Evolutionary conservation across 495 filamentous ascomycete genomes (phyloP).

Genomic region (Aspergillus diversus): DNA sequence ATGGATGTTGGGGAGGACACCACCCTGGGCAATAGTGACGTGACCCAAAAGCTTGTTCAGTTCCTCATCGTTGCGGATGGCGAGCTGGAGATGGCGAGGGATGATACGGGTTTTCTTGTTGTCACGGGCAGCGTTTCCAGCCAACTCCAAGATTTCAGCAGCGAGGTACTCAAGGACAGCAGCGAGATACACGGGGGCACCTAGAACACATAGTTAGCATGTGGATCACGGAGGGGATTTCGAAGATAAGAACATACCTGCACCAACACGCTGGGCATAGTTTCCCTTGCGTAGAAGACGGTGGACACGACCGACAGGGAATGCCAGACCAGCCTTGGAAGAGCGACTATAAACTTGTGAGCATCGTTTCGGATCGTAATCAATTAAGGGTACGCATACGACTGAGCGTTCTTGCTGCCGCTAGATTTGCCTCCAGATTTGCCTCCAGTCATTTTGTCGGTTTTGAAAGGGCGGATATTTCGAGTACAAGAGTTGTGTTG

Average conservation of each 20-base stretch:
- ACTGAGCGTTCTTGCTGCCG: conserved; percentile 95
- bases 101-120: conserved; percentile 99
- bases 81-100: conserved; percentile 97
- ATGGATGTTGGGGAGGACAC: conserved; percentile 98
- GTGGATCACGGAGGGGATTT: neutral
- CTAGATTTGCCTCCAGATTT: conserved; percentile 99
- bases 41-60: conserved; percentile 99
- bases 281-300: conserved; percentile 99
- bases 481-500: conserved; percentile 36
- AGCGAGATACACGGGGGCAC: conserved; percentile 97
- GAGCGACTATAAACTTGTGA: conserved; percentile 71
- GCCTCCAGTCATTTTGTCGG: conserved; percentile 95
- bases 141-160: conserved; percentile 97
- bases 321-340: conserved; percentile 98
- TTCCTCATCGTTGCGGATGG: conserved; percentile 99
- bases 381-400: conserved; percentile 62
- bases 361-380: conserved; percentile 38
- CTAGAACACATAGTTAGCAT: conserved; percentile 44
- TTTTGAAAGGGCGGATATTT: conserved; percentile 10
- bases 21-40: conserved; percentile 98
- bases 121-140: conserved; percentile 97
- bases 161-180: conserved; percentile 98
- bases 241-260: conserved; percentile 57
- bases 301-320: conserved; percentile 99
- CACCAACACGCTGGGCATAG: conserved; percentile 99